A percentile compares a stretch with the other conserved stretches of the same genome.
These are phyloP conservation scores for Limnanthes douglasii DNA, from an alignment of 345 rosid genomes.

Conservation along the genomic window DNA sequence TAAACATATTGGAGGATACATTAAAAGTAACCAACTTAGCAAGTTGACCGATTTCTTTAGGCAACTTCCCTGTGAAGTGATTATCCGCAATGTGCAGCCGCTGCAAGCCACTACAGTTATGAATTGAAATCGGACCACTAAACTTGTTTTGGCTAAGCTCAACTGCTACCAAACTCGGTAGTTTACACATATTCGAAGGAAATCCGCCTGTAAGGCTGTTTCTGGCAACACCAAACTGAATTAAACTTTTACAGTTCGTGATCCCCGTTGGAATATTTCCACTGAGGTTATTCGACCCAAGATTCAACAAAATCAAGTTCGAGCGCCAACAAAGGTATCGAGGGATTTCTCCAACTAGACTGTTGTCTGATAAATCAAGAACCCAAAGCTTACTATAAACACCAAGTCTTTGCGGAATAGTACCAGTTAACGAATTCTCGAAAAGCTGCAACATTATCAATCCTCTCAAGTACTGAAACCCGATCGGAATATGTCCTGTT, in stretches of 20 bases:
- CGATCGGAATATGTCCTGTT: conserved; percentile 52
- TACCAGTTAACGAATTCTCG: conserved; percentile 46
- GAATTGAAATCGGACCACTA: conserved; percentile 59
- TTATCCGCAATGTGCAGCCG: conserved; percentile 57
- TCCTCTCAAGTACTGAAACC: conserved; percentile 47
- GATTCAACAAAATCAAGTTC: conserved; percentile 39
- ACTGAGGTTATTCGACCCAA: conserved; percentile 53
- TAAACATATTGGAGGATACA: conserved; percentile 54
- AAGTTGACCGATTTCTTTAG: conserved; percentile 58
- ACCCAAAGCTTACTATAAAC: conserved; percentile 56
- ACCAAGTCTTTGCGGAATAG: conserved; percentile 65
- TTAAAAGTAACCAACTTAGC: conserved; percentile 54
- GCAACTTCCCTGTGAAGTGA: conserved; percentile 45
- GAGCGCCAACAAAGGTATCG: conserved; percentile 39
- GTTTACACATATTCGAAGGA: conserved; percentile 53
- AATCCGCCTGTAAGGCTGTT: conserved; percentile 50
- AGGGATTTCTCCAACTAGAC: conserved; percentile 54
- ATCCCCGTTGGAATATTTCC: conserved; percentile 57
- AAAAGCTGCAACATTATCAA: conserved; percentile 66
- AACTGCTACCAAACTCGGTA: conserved; percentile 44
- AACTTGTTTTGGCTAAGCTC: conserved; percentile 61
- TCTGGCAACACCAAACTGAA: conserved; percentile 46
- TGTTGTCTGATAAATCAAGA: conserved; percentile 60
- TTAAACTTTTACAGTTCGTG: conserved; percentile 39
- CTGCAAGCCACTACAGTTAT: conserved; percentile 49